Conservation (phyloP, 1,139 yeast species). For the Yamadazyma friedrichii region DNA sequence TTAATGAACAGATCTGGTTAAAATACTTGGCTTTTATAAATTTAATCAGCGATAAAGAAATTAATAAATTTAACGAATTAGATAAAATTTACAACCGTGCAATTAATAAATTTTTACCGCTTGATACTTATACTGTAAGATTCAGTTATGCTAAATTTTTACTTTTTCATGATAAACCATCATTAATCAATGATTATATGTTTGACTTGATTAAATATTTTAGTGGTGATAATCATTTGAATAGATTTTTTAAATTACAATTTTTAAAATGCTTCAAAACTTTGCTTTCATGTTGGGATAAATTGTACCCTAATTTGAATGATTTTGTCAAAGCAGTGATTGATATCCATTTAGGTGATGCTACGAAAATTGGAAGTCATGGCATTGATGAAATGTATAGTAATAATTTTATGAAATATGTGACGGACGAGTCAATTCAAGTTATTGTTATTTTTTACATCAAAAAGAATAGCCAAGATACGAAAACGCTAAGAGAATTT, state of each 20-base stretch:
- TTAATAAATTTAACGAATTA: neutral
- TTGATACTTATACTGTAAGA: constrained; percentile 35
- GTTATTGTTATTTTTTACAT: constrained; percentile 25
- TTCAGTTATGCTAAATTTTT: constrained; percentile 41
- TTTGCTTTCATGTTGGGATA: constrained; percentile 21
- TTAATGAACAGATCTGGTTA: constrained; percentile 53
- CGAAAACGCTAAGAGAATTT: constrained; percentile 17
- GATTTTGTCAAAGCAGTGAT: constrained; percentile 18
- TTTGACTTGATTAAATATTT: constrained; percentile 27
- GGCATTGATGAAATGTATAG: constrained; percentile 10
- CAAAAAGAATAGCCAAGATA: constrained; percentile 7
- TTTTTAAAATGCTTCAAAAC: constrained; percentile 23
- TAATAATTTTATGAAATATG: constrained; percentile 12
- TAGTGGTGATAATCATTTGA: constrained; percentile 20
- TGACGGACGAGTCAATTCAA: constrained; percentile 34
- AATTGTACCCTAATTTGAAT: neutral
- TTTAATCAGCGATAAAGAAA: neutral
- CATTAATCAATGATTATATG: constrained; percentile 27
- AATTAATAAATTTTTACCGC: constrained; percentile 45
- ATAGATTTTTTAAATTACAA: constrained; percentile 21
- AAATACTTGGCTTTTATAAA: constrained; percentile 48
- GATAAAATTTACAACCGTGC: constrained; percentile 36
- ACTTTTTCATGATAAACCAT: constrained; percentile 19
- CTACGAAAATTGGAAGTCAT: constrained; percentile 3
- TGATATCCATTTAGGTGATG: constrained; percentile 19